Evolutionary conservation across 2,329 filamentous ascomycete species (phyloP), one percentile per base, ranked within the genome.

Genomic region (Boeremia exigua): DNA sequence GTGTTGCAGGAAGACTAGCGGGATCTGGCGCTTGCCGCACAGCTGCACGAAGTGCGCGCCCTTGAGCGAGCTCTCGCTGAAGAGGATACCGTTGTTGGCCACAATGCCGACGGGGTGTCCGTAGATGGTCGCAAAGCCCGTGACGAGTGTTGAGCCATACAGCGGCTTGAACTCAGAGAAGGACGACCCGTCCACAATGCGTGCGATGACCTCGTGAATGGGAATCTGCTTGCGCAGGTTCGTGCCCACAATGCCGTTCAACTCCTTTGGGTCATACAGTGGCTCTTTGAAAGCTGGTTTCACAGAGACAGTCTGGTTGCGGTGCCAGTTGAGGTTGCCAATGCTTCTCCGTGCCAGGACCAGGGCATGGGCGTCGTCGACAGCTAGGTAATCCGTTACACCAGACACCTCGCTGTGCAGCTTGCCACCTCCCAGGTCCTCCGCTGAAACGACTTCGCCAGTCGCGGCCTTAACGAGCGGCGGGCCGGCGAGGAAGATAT

Each of bases 21-120:
- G 94, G 53, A 98, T 90, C 49, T 91, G 87, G 53, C 95, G 89
- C 77, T 97, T 92, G 28, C 89, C 84, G 80, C 94, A 98, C 4
- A 99, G 86, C 77, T 99, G 91, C 68, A 98, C 92, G 76, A 99
- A 99, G 78, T 99, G 95, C 0, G 95, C 92, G 32, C 93, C 95
- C 78, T 99, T 99, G 59, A 96, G 83, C 8, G 92, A 88, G 9
- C 91, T 92, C 47, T 92, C 86, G 51, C 90, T 92, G 80, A 98
- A 96, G 6, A 99, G 83, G 67, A 98, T 96, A 50, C 95, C 95
- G 68, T 97, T 95, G 80, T 98, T 98, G 60, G 94, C 94, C 15
- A 99, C 83, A 68, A 99, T 96, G 60, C 94, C 94, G 15, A 98
- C 92, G 49, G 86, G 90, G 63, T 96, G 90, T 38, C 93, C 92